Evolutionary conservation across 2,329 filamentous ascomycete species (phyloP), one percentile per base, ranked within the genome.

Genomic region (Arthroderma uncinatum): DNA sequence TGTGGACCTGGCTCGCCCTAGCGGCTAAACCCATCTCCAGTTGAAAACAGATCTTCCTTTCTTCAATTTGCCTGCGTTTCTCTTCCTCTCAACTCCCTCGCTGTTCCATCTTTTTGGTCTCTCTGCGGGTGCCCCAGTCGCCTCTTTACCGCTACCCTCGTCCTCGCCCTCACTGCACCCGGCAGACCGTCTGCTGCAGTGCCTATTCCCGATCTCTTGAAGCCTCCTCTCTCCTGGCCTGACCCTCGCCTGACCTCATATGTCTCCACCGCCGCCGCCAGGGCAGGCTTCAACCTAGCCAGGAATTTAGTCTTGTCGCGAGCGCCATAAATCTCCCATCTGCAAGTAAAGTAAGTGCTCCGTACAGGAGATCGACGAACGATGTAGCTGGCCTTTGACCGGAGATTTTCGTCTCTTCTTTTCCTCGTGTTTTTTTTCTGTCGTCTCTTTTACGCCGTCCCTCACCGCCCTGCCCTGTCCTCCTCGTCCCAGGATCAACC

Each of bases 21-120:
- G 44, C 44, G 44, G 44, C 44, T 50, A 50, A 19, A 50, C 25
- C 44, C 44, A 50, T 50, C 44, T 50, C 44, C 44, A 50, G 44
- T 50, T 33, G 44, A 50, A 30, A 50, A 50, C 44, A 50, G 28
- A 50, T 50, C 44, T 33, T 50, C 44, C 21, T 54, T 61, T 44
- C 53, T 54, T 58, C 47, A 37, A 33, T 59, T 57, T 53, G 44
- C 23, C 12, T 52, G n/a, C 23, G 53, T 23, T 23, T 19, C 30
- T 34, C 16, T 5, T 30, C 37, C 36, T 28, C 56, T 54, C n/a
- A 28, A 2, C 47, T 54, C 23, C n/a, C 2, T 56, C 42, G 3
- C n/a, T 52, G 7, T 53, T 23, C 25, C 21, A 16, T 25, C 6
- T 21, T 10, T 8, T 44, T 8, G 2, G 5, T 12, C 19, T 44